A percentile compares a stretch with the other conserved stretches of the same genome.
These are phyloP conservation scores for Ophiostoma ulmi DNA, from an alignment of 2,329 filamentous ascomycete genomes.

Conservation along the genomic window DNA sequence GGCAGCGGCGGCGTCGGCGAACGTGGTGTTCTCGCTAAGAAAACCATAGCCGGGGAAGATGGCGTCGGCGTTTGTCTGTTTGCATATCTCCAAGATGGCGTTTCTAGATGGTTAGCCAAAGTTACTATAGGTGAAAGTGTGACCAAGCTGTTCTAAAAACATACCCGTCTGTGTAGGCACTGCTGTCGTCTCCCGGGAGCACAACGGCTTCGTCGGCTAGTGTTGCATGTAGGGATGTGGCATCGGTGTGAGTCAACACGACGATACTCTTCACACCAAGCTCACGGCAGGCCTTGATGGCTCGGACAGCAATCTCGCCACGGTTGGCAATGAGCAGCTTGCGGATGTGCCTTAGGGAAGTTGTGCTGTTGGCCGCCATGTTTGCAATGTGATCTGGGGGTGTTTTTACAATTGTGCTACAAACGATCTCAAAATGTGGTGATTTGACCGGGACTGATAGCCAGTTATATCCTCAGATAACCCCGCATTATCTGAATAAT, in stretches of 20 bases:
- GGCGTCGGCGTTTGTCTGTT: slow-evolving; percentile 44
- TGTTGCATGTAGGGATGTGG: slow-evolving; percentile 39
- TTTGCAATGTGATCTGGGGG: background rate
- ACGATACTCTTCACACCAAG: background rate
- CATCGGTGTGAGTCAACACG: background rate
- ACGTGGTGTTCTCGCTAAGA: slow-evolving; percentile 56
- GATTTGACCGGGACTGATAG: background rate
- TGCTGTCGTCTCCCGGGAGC: slow-evolving; percentile 9
- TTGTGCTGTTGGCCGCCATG: background rate
- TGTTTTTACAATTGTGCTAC: background rate
- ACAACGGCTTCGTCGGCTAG: slow-evolving; percentile 37
- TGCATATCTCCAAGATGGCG: slow-evolving; percentile 35
- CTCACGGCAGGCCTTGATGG: slow-evolving; percentile 33
- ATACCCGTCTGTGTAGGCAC: slow-evolving; percentile 4
- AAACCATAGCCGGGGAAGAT: slow-evolving; percentile 64
- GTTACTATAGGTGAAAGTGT: background rate
- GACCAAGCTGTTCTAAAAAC: background rate
- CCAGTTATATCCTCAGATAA: background rate
- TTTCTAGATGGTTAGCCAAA: slow-evolving; percentile 24
- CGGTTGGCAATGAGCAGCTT: slow-evolving; percentile 50
- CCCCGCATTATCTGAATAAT: background rate
- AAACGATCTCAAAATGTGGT: background rate
- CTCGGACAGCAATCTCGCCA: slow-evolving; percentile 53
- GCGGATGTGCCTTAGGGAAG: background rate
- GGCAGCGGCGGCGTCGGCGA: slow-evolving; percentile 47